Conservation (phyloP, 139 green algal genomes). For the Helicosporidium sp. region DNA sequence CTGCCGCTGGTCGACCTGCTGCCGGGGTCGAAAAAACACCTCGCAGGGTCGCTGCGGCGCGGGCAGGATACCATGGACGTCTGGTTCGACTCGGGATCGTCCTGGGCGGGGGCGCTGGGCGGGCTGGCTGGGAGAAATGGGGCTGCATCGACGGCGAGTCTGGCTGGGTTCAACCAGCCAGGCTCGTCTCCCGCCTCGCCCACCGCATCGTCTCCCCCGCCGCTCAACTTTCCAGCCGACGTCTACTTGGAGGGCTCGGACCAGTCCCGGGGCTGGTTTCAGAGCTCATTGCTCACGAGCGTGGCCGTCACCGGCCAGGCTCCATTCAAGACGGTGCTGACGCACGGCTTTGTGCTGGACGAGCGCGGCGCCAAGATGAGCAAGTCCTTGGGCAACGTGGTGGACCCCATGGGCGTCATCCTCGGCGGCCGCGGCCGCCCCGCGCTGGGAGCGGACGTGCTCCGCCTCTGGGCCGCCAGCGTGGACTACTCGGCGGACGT, state of each 20-base stretch:
- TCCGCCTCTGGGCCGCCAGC: constrained; percentile 85
- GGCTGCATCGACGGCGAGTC: no score
- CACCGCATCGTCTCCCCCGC: no score
- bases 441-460: constrained; percentile 75
- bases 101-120: constrained; percentile 73
- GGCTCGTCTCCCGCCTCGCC: no score
- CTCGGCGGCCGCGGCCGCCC: constrained; percentile 76
- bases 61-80: constrained; percentile 84
- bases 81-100: constrained; percentile 92
- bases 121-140: no score
- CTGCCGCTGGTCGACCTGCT: constrained; percentile 65
- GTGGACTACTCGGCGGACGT: constrained; percentile 91
- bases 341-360: constrained; percentile 54
- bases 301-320: constrained; percentile 67
- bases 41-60: constrained; percentile 7
- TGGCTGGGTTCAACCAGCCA: no score
- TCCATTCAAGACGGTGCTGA: constrained; percentile 79
- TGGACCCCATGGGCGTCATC: constrained; percentile 79
- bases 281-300: constrained; percentile 77
- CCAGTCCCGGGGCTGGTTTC: constrained; percentile 97
- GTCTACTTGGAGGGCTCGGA: constrained; percentile 95
- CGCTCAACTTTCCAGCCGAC: constrained; percentile 67
- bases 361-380: constrained; percentile 70
- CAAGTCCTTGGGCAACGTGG: constrained; percentile 83
- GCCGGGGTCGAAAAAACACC: constrained; percentile 22